Conservation (phyloP, 163 green algal genomes). For the Picocystis sp. region DNA sequence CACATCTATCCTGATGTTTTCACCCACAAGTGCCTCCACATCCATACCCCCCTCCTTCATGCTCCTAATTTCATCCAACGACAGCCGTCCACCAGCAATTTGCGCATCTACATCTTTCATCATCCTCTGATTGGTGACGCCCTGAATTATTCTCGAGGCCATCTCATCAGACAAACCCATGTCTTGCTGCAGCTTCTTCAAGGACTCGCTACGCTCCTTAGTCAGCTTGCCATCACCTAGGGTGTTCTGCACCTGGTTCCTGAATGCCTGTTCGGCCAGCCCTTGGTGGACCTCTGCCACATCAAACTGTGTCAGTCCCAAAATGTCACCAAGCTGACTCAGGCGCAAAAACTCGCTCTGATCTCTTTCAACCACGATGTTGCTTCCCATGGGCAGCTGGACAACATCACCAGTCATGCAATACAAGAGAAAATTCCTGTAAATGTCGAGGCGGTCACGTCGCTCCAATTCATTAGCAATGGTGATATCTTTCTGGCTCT, state of each 20-base stretch:
- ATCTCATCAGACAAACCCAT: conserved; percentile 60
- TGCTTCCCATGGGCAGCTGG: conserved; percentile 67
- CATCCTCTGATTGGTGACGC: conserved; percentile 26
- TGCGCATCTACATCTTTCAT: conserved; percentile 11
- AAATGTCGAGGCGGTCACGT: conserved; percentile 43
- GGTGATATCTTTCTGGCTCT: conserved; percentile 71
- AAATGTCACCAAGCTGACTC: conserved; percentile 56
- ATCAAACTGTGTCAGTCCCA: conserved; percentile 57
- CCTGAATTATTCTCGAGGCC: conserved; percentile 64
- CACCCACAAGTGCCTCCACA: conserved; percentile 33
- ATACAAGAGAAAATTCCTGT: conserved; percentile 72
- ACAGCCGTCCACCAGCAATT: conserved; percentile 21
- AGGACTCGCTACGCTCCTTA: conserved; percentile 40
- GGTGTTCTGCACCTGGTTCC: conserved; percentile 39
- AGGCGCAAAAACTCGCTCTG: conserved; percentile 54
- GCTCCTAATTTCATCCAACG: conserved; percentile 38
- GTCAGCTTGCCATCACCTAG: conserved; percentile 39
- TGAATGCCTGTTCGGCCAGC: conserved; percentile 67
- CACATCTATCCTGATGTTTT: conserved; percentile 38
- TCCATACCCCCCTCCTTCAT: conserved; percentile 53
- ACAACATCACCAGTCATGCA: conserved; percentile 75
- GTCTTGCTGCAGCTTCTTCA: conserved; percentile 59
- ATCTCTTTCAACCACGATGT: conserved; percentile 34
- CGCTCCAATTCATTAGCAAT: conserved; percentile 52
- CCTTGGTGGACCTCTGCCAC: conserved; percentile 43